phyloP scores from a whole-genome alignment of 2,329 filamentous ascomycete species.

The Herpotrichia juniperi region DNA sequence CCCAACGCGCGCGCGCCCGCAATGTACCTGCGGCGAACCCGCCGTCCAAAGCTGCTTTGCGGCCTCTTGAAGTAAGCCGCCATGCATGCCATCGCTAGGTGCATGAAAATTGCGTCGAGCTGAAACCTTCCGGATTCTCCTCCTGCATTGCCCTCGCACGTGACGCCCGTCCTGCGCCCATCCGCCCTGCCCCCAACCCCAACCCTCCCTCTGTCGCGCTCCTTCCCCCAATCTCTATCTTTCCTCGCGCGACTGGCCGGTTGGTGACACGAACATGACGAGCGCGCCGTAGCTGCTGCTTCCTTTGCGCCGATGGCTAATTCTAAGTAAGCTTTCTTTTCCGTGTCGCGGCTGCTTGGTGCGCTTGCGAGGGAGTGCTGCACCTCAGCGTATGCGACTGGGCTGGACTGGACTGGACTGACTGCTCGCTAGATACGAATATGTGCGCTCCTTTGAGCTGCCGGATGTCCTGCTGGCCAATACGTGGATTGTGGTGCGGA shows the following conservation, averaged over 20 bases:
- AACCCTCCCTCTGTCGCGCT: constrained; percentile 1
- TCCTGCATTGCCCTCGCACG: constrained; percentile 8
- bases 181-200: neutral
- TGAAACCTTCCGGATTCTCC: constrained; percentile 12
- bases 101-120: constrained; percentile 8
- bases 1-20: too few species aligned
- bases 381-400: neutral
- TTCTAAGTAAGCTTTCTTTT: constrained; percentile 15
- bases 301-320: constrained; percentile 26
- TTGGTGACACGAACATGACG: constrained; percentile 8
- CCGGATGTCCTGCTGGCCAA: constrained; percentile 80
- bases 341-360: neutral
- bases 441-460: constrained; percentile 89
- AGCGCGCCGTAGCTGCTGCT: constrained; percentile 1
- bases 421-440: constrained; percentile 74
- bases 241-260: constrained; percentile 23
- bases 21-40: too few species aligned
- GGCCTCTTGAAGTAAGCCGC: constrained; percentile 7
- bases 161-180: neutral
- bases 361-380: neutral
- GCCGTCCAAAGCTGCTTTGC: too few species aligned
- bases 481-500: constrained; percentile 93
- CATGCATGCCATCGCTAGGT: constrained; percentile 9
- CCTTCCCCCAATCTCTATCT: constrained; percentile 4
- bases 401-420: constrained; percentile 3